phyloP scores from a whole-genome alignment of 73 alveolate genomes.

The Tetrahymena borealis region DNA sequence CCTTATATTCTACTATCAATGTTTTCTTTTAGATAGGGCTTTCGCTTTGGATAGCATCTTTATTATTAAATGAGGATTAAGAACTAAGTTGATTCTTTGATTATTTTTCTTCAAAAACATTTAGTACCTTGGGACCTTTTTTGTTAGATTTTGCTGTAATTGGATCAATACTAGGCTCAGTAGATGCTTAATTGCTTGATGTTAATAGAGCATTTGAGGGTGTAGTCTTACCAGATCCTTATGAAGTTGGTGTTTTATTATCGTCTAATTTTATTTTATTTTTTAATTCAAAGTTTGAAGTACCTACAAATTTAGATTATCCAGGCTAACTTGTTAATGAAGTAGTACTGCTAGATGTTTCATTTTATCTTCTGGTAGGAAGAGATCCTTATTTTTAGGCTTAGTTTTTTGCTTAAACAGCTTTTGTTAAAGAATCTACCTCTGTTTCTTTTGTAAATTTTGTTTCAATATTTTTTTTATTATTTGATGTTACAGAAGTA shows the following conservation, averaged over 20 bases:
- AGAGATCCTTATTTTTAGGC: not conserved
- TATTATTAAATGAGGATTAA: not conserved
- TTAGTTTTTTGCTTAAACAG: not conserved
- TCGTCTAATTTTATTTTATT: not conserved
- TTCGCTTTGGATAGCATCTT: not conserved
- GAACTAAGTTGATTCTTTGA: not conserved
- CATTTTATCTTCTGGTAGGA: not conserved
- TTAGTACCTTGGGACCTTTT: constrained; percentile 19
- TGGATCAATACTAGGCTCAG: not conserved
- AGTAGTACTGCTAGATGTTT: not conserved
- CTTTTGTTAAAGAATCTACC: not conserved
- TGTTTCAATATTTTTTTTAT: not conserved
- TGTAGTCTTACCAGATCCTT: not conserved
- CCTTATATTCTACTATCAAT: not conserved
- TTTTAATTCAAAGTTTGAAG: not conserved
- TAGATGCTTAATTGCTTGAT: constrained; percentile 5
- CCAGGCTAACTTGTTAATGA: not conserved
- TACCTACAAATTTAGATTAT: not conserved
- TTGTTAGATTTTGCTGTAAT: not conserved
- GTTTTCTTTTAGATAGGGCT: not conserved
- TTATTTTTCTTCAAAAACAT: not conserved
- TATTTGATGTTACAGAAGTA: not conserved
- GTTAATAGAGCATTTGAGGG: not conserved
- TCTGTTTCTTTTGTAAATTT: not conserved
- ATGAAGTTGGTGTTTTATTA: not conserved